A percentile compares a stretch with the other conserved stretches of the same genome.
Evolutionary conservation across 1,139 yeast species (phyloP).

Genomic region (Hyphopichia fennica): DNA sequence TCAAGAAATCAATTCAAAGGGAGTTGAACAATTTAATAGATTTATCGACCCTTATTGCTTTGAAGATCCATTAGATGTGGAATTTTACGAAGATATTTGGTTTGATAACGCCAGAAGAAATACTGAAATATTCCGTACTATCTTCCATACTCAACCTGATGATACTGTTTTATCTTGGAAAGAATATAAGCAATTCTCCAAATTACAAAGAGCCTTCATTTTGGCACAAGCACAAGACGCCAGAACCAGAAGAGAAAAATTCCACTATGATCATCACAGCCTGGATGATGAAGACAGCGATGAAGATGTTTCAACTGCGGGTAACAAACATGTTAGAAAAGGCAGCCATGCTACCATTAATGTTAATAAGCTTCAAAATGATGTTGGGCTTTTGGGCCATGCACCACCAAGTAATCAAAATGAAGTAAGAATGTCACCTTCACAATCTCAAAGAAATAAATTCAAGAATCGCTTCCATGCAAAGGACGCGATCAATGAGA

Average conservation of each 20-base stretch:
- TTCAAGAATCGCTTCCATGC: slow-evolving; percentile 6
- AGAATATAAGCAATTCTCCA: slow-evolving; percentile 74
- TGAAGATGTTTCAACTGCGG: slow-evolving; percentile 8
- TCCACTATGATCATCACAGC: slow-evolving; percentile 7
- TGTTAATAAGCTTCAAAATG: slow-evolving; percentile 23
- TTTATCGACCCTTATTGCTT: slow-evolving; percentile 86
- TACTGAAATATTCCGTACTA: slow-evolving; percentile 75
- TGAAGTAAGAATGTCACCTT: background rate
- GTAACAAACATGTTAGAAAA: slow-evolving; percentile 13
- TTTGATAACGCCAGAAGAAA: slow-evolving; percentile 79
- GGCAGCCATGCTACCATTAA: slow-evolving; percentile 27
- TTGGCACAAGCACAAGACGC: slow-evolving; percentile 48
- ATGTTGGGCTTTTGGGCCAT: slow-evolving; percentile 41
- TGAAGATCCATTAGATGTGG: slow-evolving; percentile 78
- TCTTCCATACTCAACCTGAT: slow-evolving; percentile 95
- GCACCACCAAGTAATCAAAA: slow-evolving; percentile 28
- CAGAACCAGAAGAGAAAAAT: slow-evolving; percentile 22
- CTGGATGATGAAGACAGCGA: slow-evolving; percentile 11
- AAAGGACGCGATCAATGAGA: slow-evolving; percentile 4
- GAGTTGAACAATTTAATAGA: slow-evolving; percentile 32
- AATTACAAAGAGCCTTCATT: slow-evolving; percentile 55
- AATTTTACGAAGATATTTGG: slow-evolving; percentile 89
- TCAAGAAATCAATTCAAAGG: slow-evolving; percentile 32
- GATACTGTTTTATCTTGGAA: slow-evolving; percentile 85
- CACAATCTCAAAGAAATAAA: slow-evolving; percentile 5